Percentiles rank a stretch among this genome's conserved stretches.
Evolutionary conservation across 768 basidiomycete species (phyloP).

Genomic region (Tubosaeta brunneosetosa): DNA sequence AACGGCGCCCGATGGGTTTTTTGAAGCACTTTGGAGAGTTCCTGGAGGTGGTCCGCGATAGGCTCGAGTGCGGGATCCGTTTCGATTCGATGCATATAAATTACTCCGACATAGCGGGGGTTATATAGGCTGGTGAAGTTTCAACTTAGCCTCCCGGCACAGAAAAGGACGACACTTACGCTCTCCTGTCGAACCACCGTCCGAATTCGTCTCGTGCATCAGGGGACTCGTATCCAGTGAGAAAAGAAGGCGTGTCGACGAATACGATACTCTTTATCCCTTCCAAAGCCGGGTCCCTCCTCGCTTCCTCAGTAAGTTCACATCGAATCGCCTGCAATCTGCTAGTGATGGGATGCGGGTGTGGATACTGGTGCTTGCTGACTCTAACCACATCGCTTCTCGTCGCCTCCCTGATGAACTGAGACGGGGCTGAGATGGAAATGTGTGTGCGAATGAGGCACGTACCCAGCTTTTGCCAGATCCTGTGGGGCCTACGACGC

Average conservation of each 20-base stretch:
- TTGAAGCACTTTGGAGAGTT: background rate
- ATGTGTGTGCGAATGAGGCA: background rate
- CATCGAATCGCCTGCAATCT: conserved; percentile 8
- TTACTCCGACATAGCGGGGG: conserved; percentile 7
- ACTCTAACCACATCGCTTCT: background rate
- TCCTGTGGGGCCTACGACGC: conserved; percentile 17
- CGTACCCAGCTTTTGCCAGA: conserved; percentile 21
- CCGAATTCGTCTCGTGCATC: conserved; percentile 5
- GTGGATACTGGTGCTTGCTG: conserved; percentile 1
- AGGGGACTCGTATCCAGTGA: conserved; percentile 4
- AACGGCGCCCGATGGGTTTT: background rate
- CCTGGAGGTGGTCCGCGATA: conserved; percentile 4
- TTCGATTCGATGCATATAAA: conserved; percentile 19
- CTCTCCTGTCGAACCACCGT: background rate
- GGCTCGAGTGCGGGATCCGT: conserved; percentile 8
- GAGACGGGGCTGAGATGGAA: background rate
- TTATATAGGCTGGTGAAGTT: background rate
- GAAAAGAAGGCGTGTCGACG: conserved; percentile 20
- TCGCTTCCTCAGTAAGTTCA: conserved; percentile 10
- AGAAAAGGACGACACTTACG: background rate
- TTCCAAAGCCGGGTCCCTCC: background rate
- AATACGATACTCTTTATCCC: conserved; percentile 13
- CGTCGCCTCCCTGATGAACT: conserved; percentile 15
- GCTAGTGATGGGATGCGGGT: too few relatives aligned
- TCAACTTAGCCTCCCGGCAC: background rate